Base-by-base conservation (phyloP, 768 basidiomycete genomes). In the Flagelloscypha sp. region DNA sequence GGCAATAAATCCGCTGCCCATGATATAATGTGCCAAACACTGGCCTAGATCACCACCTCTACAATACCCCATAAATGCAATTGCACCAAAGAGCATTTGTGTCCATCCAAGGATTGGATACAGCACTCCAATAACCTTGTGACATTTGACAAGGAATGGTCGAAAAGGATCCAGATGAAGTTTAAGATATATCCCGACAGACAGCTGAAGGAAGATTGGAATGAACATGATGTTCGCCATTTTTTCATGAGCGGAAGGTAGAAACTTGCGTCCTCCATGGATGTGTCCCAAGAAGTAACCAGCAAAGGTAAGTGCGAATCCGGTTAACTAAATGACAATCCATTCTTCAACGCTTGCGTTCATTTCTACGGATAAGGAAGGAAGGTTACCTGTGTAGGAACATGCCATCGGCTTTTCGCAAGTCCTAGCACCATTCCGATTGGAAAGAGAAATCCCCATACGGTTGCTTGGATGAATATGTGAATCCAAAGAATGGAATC, bases 401-500 rank as follows among this genome's bases (percentile, higher is more conserved):
- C 88, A 55, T 95, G 92, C 79, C 84, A 93, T 48, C 78, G 72
- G 55, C 88, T 92, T 40, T 78, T 68, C n/a, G 75, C 59, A 11
- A 87, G 59, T 12, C 81, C 81, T 4, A 85, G 57, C 1, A 85
- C 77, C 82, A 84, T 84, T 19, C 80, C 92, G 6, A 79, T 65
- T 0, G 92, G 92, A 50, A 94, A 95, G 21, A 90, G 50, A 2
- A 94, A 48, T 3, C 87, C 88, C 92, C 92, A 94, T 4, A 85
- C 76, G 6, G 69, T 47, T 3, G 70, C 74, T 47, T 95, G 92
- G 9, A 94, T 54, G 21, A 67, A 63, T 35, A 92, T 89, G 53
- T 94, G 90, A 15, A 88, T 71, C 74, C 79, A 85, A 18, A 94
- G 69, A 20, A 84, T 74, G 9, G 73, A 53, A 56, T 95, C 90